Percentiles rank a stretch among this genome's conserved stretches.
These are phyloP conservation scores for Borovskyia barvae DNA, from an alignment of 208 protist species.

Conservation along the genomic window DNA sequence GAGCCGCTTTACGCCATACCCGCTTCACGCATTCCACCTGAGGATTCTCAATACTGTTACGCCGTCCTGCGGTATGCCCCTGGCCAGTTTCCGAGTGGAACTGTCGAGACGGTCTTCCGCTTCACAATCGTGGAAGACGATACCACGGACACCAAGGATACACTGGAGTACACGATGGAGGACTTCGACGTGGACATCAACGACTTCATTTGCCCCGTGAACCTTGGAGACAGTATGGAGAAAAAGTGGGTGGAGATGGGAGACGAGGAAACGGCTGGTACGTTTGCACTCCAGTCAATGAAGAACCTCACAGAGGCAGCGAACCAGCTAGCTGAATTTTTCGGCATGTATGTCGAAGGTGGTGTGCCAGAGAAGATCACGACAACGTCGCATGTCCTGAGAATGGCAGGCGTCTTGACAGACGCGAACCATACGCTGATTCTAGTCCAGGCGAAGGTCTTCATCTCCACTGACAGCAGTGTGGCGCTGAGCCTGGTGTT, in stretches of 20 bases:
- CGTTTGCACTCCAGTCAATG: slow-evolving; percentile 81
- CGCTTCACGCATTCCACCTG: slow-evolving; percentile 50
- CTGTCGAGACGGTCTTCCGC: slow-evolving; percentile 56
- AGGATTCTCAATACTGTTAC: slow-evolving; percentile 65
- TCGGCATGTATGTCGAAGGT: slow-evolving; percentile 78
- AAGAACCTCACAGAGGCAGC: slow-evolving; percentile 83
- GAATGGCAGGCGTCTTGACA: slow-evolving; percentile 71
- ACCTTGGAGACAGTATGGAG: slow-evolving; percentile 39
- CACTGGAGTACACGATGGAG: slow-evolving; percentile 87
- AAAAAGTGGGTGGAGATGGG: slow-evolving; percentile 48
- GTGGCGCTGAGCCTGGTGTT: slow-evolving; percentile 82
- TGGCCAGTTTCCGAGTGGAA: slow-evolving; percentile 67
- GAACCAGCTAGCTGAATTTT: slow-evolving; percentile 81
- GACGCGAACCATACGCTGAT: slow-evolving; percentile 61
- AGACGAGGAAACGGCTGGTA: slow-evolving; percentile 72
- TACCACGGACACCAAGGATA: slow-evolving; percentile 25
- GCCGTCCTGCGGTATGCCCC: slow-evolving; percentile 67
- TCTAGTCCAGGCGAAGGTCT: slow-evolving; percentile 74
- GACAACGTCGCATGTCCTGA: slow-evolving; percentile 70
- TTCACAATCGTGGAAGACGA: slow-evolving; percentile 68
- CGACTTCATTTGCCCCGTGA: slow-evolving; percentile 73
- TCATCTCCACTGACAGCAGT: slow-evolving; percentile 62
- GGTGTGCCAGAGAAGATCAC: slow-evolving; percentile 73
- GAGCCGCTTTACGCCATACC: slow-evolving; percentile 86
- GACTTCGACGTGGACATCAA: slow-evolving; percentile 78